phyloP scores from a whole-genome alignment of 768 basidiomycete genomes.

The Suillus tomentosus region DNA sequence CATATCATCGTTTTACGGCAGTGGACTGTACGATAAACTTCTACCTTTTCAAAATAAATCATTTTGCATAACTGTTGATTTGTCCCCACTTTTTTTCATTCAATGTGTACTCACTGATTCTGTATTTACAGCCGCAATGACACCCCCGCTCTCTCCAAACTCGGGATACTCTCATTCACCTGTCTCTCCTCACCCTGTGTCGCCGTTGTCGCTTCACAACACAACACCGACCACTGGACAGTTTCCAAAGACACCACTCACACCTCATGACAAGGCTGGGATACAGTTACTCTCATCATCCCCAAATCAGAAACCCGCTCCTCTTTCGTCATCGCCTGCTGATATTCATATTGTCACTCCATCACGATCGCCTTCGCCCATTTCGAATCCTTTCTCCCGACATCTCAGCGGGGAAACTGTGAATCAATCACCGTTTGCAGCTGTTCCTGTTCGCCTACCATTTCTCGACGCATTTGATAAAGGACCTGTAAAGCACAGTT shows the following conservation, averaged over 20 bases:
- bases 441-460: slow-evolving; percentile 41
- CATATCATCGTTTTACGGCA: background rate
- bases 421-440: slow-evolving; percentile 25
- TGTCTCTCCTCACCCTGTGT: slow-evolving; percentile 31
- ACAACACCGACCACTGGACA: slow-evolving; percentile 19
- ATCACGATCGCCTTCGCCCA: slow-evolving; percentile 33
- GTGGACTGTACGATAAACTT: too few species aligned
- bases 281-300: slow-evolving; percentile 11
- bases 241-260: slow-evolving; percentile 16
- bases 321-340: slow-evolving; percentile 25
- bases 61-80: background rate
- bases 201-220: slow-evolving; percentile 25
- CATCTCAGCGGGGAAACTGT: slow-evolving; percentile 75
- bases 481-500: slow-evolving; percentile 5
- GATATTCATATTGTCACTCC: slow-evolving; percentile 30
- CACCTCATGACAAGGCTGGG: slow-evolving; percentile 22
- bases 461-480: slow-evolving; percentile 56
- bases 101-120: background rate
- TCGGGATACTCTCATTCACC: slow-evolving; percentile 36
- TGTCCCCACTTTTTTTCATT: background rate
- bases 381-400: slow-evolving; percentile 93
- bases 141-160: slow-evolving; percentile 38
- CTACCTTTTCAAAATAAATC: background rate
- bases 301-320: slow-evolving; percentile 21
- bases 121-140: slow-evolving; percentile 25